Evolutionary conservation across 2,329 filamentous ascomycete genomes (phyloP).

Genomic region (Scedosporium dehoogii): DNA sequence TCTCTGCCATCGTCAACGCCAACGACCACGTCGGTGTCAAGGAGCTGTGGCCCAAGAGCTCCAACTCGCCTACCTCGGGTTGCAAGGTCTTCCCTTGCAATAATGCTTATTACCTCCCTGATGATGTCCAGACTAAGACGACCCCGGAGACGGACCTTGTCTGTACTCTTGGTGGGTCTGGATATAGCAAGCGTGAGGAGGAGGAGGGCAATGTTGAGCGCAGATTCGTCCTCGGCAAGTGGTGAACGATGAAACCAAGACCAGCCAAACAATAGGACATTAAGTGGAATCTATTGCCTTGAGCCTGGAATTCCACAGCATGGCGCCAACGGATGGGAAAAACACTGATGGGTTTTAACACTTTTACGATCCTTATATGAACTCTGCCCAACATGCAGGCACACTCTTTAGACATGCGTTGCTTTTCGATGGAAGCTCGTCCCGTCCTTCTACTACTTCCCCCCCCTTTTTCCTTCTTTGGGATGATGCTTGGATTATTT

Average conservation of each 20-base stretch:
- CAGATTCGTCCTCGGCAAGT: slow-evolving; percentile 23
- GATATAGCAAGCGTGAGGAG: slow-evolving; percentile 3
- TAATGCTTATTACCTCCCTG: slow-evolving; percentile 41
- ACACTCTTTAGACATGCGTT: not conserved
- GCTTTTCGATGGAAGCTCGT: not conserved
- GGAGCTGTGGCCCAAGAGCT: slow-evolving; percentile 37
- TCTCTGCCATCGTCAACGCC: slow-evolving; percentile 47
- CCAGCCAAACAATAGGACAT: not conserved
- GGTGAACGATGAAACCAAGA: slow-evolving; percentile 12
- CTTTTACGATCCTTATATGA: not conserved
- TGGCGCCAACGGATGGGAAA: not conserved
- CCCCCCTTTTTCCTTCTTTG: too few relatives aligned
- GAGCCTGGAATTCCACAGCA: not conserved
- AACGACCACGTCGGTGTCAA: slow-evolving; percentile 41
- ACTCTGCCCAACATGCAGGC: not conserved
- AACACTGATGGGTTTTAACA: not conserved
- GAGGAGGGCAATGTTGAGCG: slow-evolving; percentile 17
- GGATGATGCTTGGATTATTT: too few relatives aligned
- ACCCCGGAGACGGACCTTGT: slow-evolving; percentile 38
- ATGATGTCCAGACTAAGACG: slow-evolving; percentile 46
- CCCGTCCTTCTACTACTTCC: not conserved
- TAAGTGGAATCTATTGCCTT: not conserved
- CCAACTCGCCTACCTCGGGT: slow-evolving; percentile 32
- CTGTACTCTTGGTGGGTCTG: slow-evolving; percentile 33
- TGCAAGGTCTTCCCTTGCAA: slow-evolving; percentile 42